Evolutionary conservation across 139 green algal species (phyloP).

Genomic region (Chlorella sp.): DNA sequence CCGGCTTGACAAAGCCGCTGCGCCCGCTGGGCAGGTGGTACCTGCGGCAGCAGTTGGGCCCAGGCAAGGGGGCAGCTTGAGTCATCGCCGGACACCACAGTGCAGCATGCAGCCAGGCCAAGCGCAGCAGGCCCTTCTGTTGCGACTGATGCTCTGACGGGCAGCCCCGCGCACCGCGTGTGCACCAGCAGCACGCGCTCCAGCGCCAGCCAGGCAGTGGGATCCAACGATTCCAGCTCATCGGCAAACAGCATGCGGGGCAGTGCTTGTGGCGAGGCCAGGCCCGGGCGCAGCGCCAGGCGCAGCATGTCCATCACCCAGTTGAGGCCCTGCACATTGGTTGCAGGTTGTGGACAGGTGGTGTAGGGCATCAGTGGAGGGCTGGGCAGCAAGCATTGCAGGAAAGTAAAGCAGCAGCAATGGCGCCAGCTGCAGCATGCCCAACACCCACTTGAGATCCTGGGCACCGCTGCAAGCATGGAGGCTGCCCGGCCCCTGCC

Average conservation of each 20-base stretch:
- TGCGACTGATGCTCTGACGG: no score
- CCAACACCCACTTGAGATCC: conserved; percentile 68
- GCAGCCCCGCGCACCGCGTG: conserved; percentile 56
- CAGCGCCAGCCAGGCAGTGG: conserved; percentile 75
- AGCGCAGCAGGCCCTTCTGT: no score
- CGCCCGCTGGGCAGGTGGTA: conserved; percentile 35
- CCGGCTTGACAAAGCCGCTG: conserved; percentile 43
- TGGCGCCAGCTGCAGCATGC: conserved; percentile 55
- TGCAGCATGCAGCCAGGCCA: no score
- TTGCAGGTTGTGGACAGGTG: no score
- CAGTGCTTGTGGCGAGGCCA: conserved; percentile 29
- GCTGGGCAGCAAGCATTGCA: no score
- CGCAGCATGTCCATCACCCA: conserved; percentile 75
- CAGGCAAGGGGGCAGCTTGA: no score
- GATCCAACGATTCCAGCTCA: conserved; percentile 59
- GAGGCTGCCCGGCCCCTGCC: no score
- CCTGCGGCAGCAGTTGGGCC: no score
- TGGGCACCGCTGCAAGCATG: no score
- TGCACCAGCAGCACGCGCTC: conserved; percentile 72
- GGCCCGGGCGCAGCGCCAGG: conserved; percentile 52
- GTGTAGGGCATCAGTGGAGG: no score
- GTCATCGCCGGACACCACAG: no score
- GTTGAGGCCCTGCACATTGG: conserved; percentile 48
- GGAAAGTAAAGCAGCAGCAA: background rate
- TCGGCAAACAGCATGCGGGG: conserved; percentile 68